These are phyloP conservation scores for Plasmodium sp. DNA, from an alignment of 169 alveolate genomes.

Conservation along the genomic window DNA sequence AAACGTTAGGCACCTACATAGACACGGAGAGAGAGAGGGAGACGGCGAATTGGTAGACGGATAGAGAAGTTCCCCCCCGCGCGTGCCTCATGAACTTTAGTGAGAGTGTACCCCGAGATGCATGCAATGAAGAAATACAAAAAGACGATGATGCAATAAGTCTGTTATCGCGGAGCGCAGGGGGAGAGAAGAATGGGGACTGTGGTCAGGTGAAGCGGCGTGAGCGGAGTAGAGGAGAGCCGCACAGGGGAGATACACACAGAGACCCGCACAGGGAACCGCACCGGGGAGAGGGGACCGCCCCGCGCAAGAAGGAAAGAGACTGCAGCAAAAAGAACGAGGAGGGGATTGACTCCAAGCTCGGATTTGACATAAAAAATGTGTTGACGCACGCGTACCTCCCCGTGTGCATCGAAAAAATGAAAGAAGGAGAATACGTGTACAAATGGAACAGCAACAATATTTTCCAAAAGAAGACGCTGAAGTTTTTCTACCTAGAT, in stretches of 20 bases:
- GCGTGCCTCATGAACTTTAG: slow-evolving; percentile 47
- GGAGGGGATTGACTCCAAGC: slow-evolving; percentile 15
- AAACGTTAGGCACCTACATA: not conserved
- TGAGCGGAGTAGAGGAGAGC: not conserved
- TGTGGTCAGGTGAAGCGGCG: not conserved
- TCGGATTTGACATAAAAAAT: slow-evolving; percentile 69
- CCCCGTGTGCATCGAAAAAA: slow-evolving; percentile 73
- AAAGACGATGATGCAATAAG: slow-evolving; percentile 20
- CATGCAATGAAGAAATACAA: slow-evolving; percentile 33
- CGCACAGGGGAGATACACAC: not conserved
- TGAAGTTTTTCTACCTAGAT: slow-evolving; percentile 72
- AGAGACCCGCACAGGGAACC: not conserved
- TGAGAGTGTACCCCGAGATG: slow-evolving; percentile 9
- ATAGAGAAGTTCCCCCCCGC: not conserved
- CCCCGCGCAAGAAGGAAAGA: not conserved
- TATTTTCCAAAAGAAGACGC: slow-evolving; percentile 70
- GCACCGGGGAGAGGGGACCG: not conserved
- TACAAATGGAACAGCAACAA: slow-evolving; percentile 73
- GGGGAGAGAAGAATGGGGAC: not conserved
- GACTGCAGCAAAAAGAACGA: not conserved
- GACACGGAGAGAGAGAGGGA: not conserved
- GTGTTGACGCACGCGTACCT: slow-evolving; percentile 70
- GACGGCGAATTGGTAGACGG: not conserved
- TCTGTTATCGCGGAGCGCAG: not conserved
- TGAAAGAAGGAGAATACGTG: slow-evolving; percentile 76